Percentiles rank a stretch among this genome's conserved stretches.
Evolutionary conservation across 1,284 basidiomycete species (phyloP).

Genomic region (Cryptococcus wingfieldii): DNA sequence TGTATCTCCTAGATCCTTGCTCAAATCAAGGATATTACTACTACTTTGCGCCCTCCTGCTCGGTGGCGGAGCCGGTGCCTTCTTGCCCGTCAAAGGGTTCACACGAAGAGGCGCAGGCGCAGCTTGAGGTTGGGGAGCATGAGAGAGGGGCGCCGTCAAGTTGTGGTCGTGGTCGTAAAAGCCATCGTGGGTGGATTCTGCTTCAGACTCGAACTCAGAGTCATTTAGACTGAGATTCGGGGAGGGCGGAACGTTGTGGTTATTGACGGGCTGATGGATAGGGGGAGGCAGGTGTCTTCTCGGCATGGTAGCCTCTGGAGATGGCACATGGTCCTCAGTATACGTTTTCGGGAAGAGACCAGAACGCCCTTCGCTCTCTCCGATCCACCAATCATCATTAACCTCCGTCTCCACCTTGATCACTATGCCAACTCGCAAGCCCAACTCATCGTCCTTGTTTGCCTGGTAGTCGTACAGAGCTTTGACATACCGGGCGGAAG

Average conservation of each 20-base stretch:
- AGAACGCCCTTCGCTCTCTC: constrained; percentile 52
- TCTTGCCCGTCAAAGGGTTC: constrained; percentile 36
- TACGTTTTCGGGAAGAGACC: constrained; percentile 74
- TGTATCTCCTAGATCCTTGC: neutral
- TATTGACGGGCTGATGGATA: constrained; percentile 4
- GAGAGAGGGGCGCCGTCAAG: constrained; percentile 23
- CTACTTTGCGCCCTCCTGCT: constrained; percentile 40
- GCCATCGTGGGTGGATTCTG: constrained; percentile 11
- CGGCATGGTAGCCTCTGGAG: constrained; percentile 31
- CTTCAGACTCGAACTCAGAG: constrained; percentile 22
- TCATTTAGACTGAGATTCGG: constrained; percentile 17
- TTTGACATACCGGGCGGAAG: constrained; percentile 50
- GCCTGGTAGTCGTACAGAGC: constrained; percentile 70
- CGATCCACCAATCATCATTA: constrained; percentile 50
- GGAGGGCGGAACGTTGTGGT: constrained; percentile 8
- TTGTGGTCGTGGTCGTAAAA: constrained; percentile 31
- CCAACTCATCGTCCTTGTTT: constrained; percentile 64
- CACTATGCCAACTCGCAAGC: constrained; percentile 65
- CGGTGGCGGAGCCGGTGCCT: constrained; percentile 53
- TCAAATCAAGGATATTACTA: constrained; percentile 16
- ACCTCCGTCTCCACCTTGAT: constrained; percentile 70
- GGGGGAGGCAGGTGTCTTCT: constrained; percentile 11
- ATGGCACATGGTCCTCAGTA: constrained; percentile 54
- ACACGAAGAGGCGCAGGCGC: neutral
- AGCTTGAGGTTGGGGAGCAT: constrained; percentile 16